These are phyloP conservation scores for Teratosphaeria viscida DNA, from an alignment of 2,329 filamentous ascomycete species.

Conservation along the genomic window DNA sequence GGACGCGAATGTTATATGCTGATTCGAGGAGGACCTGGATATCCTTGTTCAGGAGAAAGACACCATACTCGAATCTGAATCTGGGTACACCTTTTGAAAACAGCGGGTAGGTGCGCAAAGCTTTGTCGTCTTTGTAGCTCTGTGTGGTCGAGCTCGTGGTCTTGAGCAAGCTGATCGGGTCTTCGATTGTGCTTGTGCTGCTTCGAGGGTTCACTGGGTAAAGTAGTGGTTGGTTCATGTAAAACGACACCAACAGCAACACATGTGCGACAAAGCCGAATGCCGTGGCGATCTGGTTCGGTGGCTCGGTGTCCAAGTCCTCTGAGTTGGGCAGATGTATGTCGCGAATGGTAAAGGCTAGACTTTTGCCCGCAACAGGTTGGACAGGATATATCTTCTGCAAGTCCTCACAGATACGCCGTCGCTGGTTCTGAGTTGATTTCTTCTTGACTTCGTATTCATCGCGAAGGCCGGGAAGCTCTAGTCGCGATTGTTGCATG, in stretches of 20 bases:
- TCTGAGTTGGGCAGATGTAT: constrained; percentile 69
- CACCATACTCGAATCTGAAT: constrained; percentile 90
- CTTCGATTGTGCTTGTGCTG: constrained; percentile 64
- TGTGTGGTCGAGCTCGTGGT: constrained; percentile 12
- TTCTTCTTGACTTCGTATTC: constrained; percentile 40
- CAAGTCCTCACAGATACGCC: constrained; percentile 79
- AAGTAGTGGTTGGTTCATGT: constrained; percentile 66
- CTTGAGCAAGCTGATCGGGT: constrained; percentile 48
- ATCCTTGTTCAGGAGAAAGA: constrained; percentile 94
- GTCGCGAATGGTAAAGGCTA: constrained; percentile 75
- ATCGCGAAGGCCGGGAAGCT: constrained; percentile 32
- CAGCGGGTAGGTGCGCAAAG: constrained; percentile 57
- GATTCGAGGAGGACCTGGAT: constrained; percentile 60
- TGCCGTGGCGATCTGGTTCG: constrained; percentile 67
- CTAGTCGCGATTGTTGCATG: constrained; percentile 45
- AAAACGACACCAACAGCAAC: constrained; percentile 66
- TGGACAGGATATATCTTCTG: constrained; percentile 70
- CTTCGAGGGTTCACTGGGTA: constrained; percentile 67
- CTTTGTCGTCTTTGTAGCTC: constrained; percentile 12
- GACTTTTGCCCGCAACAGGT: constrained; percentile 50
- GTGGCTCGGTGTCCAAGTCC: constrained; percentile 55
- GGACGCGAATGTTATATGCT: constrained; percentile 60
- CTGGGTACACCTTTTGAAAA: constrained; percentile 58
- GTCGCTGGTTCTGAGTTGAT: constrained; percentile 71
- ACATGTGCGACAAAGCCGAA: constrained; percentile 72